A percentile compares a stretch with the other conserved stretches of the same genome.
These are phyloP conservation scores for Globisporangium cederbergense DNA, from an alignment of 352 stramenopile genomes.

Conservation along the genomic window DNA sequence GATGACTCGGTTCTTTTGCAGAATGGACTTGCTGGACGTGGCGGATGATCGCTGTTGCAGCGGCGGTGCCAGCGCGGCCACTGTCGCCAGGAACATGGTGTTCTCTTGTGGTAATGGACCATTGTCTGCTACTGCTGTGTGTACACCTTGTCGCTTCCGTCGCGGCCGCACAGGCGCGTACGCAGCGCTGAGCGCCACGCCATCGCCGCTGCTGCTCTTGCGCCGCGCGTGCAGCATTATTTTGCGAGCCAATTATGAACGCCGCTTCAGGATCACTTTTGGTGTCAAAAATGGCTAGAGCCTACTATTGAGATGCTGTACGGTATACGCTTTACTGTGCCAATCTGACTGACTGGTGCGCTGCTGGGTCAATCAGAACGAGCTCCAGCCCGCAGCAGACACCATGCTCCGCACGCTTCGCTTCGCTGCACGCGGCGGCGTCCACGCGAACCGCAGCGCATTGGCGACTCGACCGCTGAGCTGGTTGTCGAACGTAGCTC, in stretches of 20 bases:
- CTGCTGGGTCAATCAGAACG: not conserved
- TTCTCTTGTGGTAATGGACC: not conserved
- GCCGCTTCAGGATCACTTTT: constrained; percentile 6
- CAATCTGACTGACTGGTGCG: not conserved
- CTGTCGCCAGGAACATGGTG: not conserved
- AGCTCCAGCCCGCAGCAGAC: not conserved
- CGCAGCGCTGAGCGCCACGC: not conserved
- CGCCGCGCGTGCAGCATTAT: not conserved
- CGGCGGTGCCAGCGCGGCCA: not conserved
- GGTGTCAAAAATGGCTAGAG: not conserved
- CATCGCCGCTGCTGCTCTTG: constrained; percentile 4
- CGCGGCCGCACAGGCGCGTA: not conserved
- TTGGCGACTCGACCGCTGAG: not conserved
- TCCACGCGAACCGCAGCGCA: not conserved
- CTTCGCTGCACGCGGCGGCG: not conserved
- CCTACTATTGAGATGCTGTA: not conserved
- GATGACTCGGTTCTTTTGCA: constrained; percentile 4
- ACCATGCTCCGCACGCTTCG: constrained; percentile 8
- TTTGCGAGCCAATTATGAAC: not conserved
- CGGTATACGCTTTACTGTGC: not conserved
- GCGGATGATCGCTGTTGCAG: not conserved
- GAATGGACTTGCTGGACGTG: not conserved
- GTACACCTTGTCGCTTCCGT: not conserved
- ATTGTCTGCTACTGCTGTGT: not conserved
- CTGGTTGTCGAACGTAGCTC: too few species aligned